A percentile compares a stretch with the other conserved stretches of the same genome.
These are phyloP conservation scores for Cunninghamia lanceolata DNA, from an alignment of 75 land plant species.

Conservation along the genomic window DNA sequence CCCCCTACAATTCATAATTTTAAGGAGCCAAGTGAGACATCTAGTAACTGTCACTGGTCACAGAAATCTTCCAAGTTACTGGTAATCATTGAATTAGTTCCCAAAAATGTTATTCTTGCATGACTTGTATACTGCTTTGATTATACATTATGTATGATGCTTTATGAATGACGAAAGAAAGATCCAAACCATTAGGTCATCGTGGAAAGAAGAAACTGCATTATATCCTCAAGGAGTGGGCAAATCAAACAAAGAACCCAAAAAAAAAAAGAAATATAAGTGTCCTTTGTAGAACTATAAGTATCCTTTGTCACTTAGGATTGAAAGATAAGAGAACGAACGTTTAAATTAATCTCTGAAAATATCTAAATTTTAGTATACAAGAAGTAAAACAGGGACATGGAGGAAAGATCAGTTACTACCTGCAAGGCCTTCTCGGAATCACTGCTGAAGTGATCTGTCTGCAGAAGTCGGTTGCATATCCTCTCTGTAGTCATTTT, in stretches of 20 bases:
- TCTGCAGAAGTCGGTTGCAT: constrained; percentile 33
- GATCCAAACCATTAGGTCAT: background rate
- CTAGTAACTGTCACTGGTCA: background rate
- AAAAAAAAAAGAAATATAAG: background rate
- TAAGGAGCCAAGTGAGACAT: background rate
- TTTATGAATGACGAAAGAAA: background rate
- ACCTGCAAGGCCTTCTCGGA: constrained; percentile 88
- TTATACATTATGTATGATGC: background rate
- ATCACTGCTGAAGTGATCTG: constrained; percentile 75
- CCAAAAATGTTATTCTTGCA: background rate
- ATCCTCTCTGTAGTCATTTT: constrained; percentile 14
- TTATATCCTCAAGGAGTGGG: background rate
- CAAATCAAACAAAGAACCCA: background rate
- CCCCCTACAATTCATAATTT: background rate
- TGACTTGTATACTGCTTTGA: background rate
- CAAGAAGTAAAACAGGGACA: background rate
- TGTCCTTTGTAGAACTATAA: background rate
- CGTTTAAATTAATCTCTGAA: background rate
- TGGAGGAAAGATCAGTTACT: background rate
- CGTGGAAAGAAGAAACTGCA: background rate
- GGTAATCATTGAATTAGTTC: background rate
- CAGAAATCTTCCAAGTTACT: background rate
- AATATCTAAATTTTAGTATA: background rate
- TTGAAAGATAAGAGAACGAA: background rate
- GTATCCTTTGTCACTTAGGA: background rate